Evolutionary conservation across 148 eudicot genomes (phyloP).

Genomic region (Vaccinium darrowii): DNA sequence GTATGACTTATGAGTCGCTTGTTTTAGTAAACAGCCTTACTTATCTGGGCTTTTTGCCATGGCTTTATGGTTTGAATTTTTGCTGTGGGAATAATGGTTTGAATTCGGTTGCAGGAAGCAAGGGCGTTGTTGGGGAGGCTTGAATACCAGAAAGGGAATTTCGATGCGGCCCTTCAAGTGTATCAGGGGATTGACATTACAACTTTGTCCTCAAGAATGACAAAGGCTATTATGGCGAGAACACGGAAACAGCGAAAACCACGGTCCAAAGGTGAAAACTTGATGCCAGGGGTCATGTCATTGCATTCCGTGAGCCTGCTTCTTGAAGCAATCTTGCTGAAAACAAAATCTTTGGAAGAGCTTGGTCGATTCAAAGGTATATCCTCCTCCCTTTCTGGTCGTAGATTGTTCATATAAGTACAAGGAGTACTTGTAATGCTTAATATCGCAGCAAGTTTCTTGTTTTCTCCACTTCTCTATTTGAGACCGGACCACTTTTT

Average conservation of each 20-base stretch:
- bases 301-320: constrained; percentile 91
- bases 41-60: background rate
- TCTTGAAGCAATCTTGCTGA: constrained; percentile 83
- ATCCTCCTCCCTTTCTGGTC: background rate
- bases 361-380: constrained; percentile 75
- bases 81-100: background rate
- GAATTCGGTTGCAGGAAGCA: constrained; percentile 64
- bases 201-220: constrained; percentile 62
- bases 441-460: background rate
- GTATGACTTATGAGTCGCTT: background rate
- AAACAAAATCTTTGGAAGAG: constrained; percentile 72
- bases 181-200: constrained; percentile 87
- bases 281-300: constrained; percentile 66
- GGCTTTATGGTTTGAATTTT: constrained; percentile 1
- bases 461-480: background rate
- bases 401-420: background rate
- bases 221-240: constrained; percentile 61
- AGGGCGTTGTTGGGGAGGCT: constrained; percentile 95
- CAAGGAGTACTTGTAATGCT: background rate
- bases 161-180: constrained; percentile 88
- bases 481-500: no score
- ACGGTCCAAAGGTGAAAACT: constrained; percentile 48
- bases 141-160: constrained; percentile 88
- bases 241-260: constrained; percentile 44
- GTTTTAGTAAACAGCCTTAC: background rate